Conservation (phyloP, 176 grass and related monocot species). For the Aegilops bicornis region DNA sequence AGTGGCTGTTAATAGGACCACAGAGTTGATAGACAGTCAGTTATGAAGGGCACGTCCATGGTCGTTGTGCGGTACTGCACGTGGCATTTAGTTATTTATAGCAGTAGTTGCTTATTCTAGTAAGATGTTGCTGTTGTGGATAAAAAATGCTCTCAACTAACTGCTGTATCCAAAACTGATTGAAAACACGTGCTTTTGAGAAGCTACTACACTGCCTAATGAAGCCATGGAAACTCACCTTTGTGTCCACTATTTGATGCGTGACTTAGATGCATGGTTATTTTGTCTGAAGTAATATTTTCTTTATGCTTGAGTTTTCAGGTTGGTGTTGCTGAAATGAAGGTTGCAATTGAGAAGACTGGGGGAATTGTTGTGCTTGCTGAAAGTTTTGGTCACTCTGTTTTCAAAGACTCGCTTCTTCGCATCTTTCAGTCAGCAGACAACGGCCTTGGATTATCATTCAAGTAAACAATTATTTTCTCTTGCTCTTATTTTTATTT, state of each 20-base stretch:
- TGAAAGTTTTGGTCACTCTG: slow-evolving; percentile 96
- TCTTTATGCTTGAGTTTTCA: slow-evolving; percentile 41
- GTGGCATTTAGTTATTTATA: neutral
- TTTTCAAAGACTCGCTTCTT: slow-evolving; percentile 92
- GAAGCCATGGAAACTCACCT: neutral
- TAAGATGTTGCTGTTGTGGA: neutral
- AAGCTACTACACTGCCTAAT: neutral
- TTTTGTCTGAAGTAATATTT: slow-evolving; percentile 28
- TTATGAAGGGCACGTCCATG: neutral
- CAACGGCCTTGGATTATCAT: slow-evolving; percentile 79
- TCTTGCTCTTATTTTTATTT: slow-evolving; percentile 1
- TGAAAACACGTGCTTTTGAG: neutral
- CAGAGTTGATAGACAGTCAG: neutral
- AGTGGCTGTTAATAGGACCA: neutral
- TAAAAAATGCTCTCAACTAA: neutral
- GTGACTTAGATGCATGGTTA: neutral
- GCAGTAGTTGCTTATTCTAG: neutral
- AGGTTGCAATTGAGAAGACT: slow-evolving; percentile 91
- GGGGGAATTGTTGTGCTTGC: slow-evolving; percentile 89
- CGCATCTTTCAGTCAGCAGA: slow-evolving; percentile 77
- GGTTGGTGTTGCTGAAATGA: slow-evolving; percentile 93
- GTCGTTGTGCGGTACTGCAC: neutral
- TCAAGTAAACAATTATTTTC: slow-evolving; percentile 64
- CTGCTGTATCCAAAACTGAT: neutral
- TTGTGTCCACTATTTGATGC: neutral